A percentile compares a stretch with the other conserved stretches of the same genome.
Evolutionary conservation across 192 early-diverging fungal genomes (phyloP).

Genomic region (Coemansia sp.): DNA sequence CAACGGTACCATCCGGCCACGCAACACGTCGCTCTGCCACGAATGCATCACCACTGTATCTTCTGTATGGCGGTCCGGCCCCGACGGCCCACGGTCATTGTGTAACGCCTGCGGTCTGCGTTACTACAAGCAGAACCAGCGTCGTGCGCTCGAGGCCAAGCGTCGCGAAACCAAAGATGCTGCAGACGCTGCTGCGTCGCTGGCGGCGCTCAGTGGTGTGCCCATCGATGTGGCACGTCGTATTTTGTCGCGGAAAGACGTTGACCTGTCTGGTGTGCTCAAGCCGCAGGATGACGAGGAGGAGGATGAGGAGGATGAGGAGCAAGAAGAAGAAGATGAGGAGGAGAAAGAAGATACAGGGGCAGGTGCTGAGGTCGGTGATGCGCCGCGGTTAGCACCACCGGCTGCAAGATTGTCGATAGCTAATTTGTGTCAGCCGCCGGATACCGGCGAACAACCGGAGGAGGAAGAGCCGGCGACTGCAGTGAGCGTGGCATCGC

Average conservation of each 20-base stretch:
- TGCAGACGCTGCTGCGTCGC: conserved; percentile 16
- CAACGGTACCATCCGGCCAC: conserved; percentile 52
- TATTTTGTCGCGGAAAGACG: conserved; percentile 3
- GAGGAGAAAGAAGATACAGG: neutral
- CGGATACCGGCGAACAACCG: neutral
- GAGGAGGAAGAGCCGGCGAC: neutral
- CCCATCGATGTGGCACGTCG: conserved; percentile 5
- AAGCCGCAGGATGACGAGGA: conserved; percentile 6
- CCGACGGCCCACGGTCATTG: conserved; percentile 56
- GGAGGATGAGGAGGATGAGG: conserved; percentile 10
- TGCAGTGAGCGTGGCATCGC: conserved; percentile 20
- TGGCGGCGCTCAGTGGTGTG: conserved; percentile 18
- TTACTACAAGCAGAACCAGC: conserved; percentile 60
- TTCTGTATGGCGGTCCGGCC: conserved; percentile 56
- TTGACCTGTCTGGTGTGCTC: neutral
- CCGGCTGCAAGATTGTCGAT: conserved; percentile 25
- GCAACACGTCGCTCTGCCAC: conserved; percentile 56
- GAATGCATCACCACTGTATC: conserved; percentile 57
- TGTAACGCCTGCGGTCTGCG: conserved; percentile 67
- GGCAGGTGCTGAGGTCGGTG: conserved; percentile 10
- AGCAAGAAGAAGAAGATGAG: conserved; percentile 4
- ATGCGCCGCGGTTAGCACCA: neutral
- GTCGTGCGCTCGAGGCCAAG: conserved; percentile 47
- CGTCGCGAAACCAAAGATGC: conserved; percentile 44
- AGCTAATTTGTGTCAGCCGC: conserved; percentile 29